Evolutionary conservation across 78 protist species (phyloP), one percentile per base, ranked within the genome.

Genomic region (Dictyostelium purpureum): DNA sequence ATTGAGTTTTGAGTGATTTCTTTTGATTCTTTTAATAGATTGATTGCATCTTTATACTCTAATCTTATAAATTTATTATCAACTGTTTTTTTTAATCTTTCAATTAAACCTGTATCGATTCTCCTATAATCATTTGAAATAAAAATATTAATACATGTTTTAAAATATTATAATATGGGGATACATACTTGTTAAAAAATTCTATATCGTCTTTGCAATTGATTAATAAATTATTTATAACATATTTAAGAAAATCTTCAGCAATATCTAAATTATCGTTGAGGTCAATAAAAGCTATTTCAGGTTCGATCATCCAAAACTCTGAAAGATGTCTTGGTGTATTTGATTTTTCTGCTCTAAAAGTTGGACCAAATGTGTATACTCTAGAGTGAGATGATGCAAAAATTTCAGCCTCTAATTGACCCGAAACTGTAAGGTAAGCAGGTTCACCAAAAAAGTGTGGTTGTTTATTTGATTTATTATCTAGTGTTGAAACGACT

Each of bases 261-360:
- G 96, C 95, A 52, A 88, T 78, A 54, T 95, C 95, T 52, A 94
- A 80, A 65, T 73, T 75, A 42, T 94, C 97, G 12, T 9, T n/a
- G 6, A 91, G 74, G 19, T 88, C 91, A 24, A 95, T 93, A 67
- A 95, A 95, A 54, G 97, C 95, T 71, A 96, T 94, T 28, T 97
- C 98, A 4, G 97, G 97, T 76, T 97, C 98, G 49, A 96, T 70
- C 98, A 97, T 97, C 97, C 98, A 95, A 65, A 97, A 97, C 89
- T 97, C 98, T 16, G 98, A 96, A 18, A 97, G 70, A 81, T 97
- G 98, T 67, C 98, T 81, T 16, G 95, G 21, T 1, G 97, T 93
- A 61, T 94, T 85, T 19, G 91, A 77, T 66, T 88, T 81, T 67
- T 94, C 96, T n/a, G 97, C 97, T 38, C 96, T 75, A 61, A 96